Conservation (phyloP, 305 asterid species). For the Fraxinus albicans region DNA sequence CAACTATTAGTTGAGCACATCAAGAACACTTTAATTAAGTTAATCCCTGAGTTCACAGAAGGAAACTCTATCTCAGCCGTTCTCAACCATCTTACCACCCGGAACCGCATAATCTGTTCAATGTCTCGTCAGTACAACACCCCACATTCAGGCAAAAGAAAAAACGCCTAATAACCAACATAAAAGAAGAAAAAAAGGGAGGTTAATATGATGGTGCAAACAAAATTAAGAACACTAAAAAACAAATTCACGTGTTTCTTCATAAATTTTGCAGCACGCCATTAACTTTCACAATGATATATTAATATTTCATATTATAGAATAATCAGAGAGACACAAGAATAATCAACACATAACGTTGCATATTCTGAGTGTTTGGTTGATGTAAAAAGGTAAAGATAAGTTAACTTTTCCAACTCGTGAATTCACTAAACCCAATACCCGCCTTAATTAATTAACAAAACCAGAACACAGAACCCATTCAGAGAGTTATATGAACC, state of each 20-base stretch:
- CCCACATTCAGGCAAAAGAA: background rate
- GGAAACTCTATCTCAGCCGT: background rate
- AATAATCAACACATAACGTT: background rate
- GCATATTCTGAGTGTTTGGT: background rate
- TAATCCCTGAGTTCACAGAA: background rate
- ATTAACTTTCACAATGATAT: background rate
- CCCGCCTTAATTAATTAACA: background rate
- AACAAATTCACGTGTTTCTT: background rate
- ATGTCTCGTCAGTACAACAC: background rate
- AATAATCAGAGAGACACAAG: conserved; percentile 12
- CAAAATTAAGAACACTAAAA: background rate
- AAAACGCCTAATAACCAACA: background rate
- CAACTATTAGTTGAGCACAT: background rate
- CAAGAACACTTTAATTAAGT: background rate
- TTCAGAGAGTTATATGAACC: background rate
- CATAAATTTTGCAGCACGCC: background rate
- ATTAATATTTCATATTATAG: background rate
- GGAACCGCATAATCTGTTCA: background rate
- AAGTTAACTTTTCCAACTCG: background rate
- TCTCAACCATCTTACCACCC: background rate
- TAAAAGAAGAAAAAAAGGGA: background rate
- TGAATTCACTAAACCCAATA: background rate
- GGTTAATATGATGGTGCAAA: background rate
- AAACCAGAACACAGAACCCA: background rate
- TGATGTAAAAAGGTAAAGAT: background rate